Base-by-base conservation (phyloP, 2,329 filamentous ascomycete genomes). In the Paracoccidioides brasiliensis region DNA sequence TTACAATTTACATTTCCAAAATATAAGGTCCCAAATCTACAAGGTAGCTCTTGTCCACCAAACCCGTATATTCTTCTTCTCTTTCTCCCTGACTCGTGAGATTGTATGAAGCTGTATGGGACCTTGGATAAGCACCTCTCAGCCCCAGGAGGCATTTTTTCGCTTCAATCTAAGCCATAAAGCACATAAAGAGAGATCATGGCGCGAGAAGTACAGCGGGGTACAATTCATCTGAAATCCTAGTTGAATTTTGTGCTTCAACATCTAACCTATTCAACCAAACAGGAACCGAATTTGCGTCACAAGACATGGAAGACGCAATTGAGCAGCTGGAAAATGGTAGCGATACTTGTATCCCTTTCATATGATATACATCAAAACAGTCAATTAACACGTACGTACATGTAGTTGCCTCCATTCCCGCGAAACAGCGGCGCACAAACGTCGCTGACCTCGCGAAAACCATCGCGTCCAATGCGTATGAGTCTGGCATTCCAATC, bases 381-480 rank as follows among this genome's bases (percentile, higher is more conserved):
- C 52, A 37, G 15, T 28, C 46, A 38, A 55, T 33, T 22, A 42
- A 33, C 41, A n/a, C n/a, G 33, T 8, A 32, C 15, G 14, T 32
- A 30, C 48, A 30, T 28, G 0, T 33, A 73, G 71, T 71, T 57
- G 69, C 70, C 14, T 64, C 62, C 56, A 60, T 73, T 10, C 80
- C 85, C 0, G 76, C 84, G 57, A 90, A 87, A 67, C 80, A 84
- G 61, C 80, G 88, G 48, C 71, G 74, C 37, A 74, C 76, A 48
- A 81, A 78, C 64, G 78, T 88, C 59, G 83, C 84, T 61, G 75
- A 80, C 22, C 74, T 80, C 14, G 77, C 88, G 51, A 81, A 88
- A 66, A 78, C 72, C 32, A 75, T 90, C 55, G 75, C 79, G 49
- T 78, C 79, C 4, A 72, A 80, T 60, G 80, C 81, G 9, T 88